phyloP scores from a whole-genome alignment of 1,284 basidiomycete species.

The Cutaneotrichosporon mucoides region DNA sequence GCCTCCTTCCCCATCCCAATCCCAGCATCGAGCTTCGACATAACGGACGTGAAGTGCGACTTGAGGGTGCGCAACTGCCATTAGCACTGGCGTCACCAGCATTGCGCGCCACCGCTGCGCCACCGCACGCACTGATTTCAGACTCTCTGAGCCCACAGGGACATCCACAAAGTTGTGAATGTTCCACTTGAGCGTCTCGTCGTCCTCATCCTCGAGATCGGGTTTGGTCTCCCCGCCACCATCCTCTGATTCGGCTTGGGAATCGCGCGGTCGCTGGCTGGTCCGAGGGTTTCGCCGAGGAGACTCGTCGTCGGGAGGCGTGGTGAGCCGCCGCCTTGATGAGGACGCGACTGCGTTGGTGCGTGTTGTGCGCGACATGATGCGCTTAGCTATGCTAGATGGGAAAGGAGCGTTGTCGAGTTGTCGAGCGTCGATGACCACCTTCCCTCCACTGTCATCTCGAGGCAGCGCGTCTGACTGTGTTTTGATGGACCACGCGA shows the following conservation, averaged over 20 bases:
- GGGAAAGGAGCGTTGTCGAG: no score
- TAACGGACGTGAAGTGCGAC: conserved; percentile 15
- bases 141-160: conserved; percentile 7
- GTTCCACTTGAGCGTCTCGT: conserved; percentile 21
- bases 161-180: conserved; percentile 24
- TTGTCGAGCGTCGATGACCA: no score
- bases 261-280: no score
- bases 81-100: not conserved
- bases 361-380: conserved; percentile 1
- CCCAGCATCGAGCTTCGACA: conserved; percentile 19
- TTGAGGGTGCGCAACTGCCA: conserved; percentile 9
- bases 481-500: not conserved
- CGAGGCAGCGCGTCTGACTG: not conserved
- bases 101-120: not conserved
- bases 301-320: not conserved
- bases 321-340: not conserved
- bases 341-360: conserved; percentile 8
- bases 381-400: no score
- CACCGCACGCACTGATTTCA: not conserved
- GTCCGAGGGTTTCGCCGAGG: no score
- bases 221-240: no score
- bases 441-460: no score
- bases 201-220: not conserved
- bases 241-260: no score
- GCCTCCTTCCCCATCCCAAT: conserved; percentile 14